Base-by-base conservation (phyloP, 2,329 filamentous ascomycete species). In the Diatrype stigma region DNA sequence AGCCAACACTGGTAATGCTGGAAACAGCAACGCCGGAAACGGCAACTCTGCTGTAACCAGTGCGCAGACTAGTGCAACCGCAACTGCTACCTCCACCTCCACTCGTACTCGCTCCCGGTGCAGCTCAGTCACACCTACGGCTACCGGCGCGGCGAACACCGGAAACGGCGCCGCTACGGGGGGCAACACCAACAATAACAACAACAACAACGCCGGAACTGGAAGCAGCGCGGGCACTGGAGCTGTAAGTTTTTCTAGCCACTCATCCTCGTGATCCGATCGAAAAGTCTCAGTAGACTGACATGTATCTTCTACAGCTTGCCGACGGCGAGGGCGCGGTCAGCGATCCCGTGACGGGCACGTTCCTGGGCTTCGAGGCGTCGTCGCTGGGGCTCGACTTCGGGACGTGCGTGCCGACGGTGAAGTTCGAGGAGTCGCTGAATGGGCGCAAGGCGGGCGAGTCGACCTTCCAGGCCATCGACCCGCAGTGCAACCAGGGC, bases 401-500 rank as follows among this genome's bases (percentile, higher is more conserved):
- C 57, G 79, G 79, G 49, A 66, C 67, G 34, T 82, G 78, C 67
- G 70, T 71, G 35, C 80, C 80, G 3, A 81, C 77, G n/a, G 79
- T 81, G 59, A 78, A 83, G 64, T 82, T 81, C 65, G 73, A 80
- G 55, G 77, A 75, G 51, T 82, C 81, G 17, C 77, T 81, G 30
- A 71, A 75, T 70, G 78, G 77, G 37, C 81, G 83, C 51, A 69
- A 74, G 12, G 74, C 74, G 19, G 74, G 72, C 50, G 84, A 86
- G 67, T 82, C 79, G 68, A 86, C 85, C 47, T 89, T 88, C 79
- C 81, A 85, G 67, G 79, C 86, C 47, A 78, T 78, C 45, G 85
- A 88, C 64, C 71, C 80, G 8, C 69, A 80, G 17, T 78, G 86
- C 51, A 78, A 81, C 56, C 72, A 81, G 63, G 80, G 80, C 47